Evolutionary conservation across 2,329 filamentous ascomycete species (phyloP), one percentile per base, ranked within the genome.

Genomic region (Celoporthe dispersa): DNA sequence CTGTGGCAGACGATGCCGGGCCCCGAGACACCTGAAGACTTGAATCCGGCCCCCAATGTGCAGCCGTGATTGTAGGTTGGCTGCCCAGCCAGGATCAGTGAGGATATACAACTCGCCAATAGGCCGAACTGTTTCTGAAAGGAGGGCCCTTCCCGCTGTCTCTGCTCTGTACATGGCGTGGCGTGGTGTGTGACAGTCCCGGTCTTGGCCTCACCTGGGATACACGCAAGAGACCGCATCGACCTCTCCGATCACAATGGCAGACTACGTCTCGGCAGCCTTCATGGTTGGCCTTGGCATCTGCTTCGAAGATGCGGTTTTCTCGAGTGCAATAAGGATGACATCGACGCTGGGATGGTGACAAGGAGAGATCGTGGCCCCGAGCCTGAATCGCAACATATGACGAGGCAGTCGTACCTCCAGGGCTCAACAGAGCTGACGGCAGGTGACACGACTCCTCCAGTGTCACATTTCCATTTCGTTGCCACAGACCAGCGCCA

Each of bases 111-210:
- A n/a, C n/a, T n/a, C n/a, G n/a, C n/a, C n/a, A n/a, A n/a, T n/a
- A n/a, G n/a, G n/a, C n/a, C n/a, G n/a, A n/a, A n/a, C n/a, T n/a
- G n/a, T n/a, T n/a, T 41, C 39, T 41, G 35, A 37, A 37, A n/a
- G n/a, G 35, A 37, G 35, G 9, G 5, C 14, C 2, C 39, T 41
- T 41, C 12, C 12, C 12, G 11, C 39, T 41, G 14, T 44, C 9
- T 7, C 60, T 25, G n/a, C n/a, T 9, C 35, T 28, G 19, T 5
- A 11, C 19, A 39, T 63, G n/a, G 12, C 39, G 28, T 63, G 61
- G 61, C 61, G n/a, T 63, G 61, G 61, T 37, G n/a, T 25, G 39
- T 28, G 8, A 63, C 31, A 22, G 61, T 22, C 61, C 48, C 39
- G 61, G 61, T 14, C 19, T 48, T 11, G 61, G 37, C 6, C 61